Conservation (phyloP, 768 basidiomycete genomes). For the Cystofilobasidium capitatum region DNA sequence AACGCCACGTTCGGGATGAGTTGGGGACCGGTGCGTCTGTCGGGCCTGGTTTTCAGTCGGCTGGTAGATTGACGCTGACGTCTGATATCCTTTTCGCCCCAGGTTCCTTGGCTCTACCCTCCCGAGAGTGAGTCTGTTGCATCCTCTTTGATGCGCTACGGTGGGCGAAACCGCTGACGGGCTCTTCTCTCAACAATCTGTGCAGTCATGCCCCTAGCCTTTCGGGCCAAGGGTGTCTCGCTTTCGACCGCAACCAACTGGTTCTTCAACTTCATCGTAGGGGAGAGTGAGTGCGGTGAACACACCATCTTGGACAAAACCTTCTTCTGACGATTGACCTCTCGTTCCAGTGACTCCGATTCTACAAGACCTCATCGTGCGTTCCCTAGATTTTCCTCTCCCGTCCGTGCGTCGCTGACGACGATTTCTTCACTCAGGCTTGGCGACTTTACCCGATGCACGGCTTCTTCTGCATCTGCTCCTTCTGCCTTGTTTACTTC, state of each 20-base stretch:
- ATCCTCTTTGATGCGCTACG: conserved; percentile 49
- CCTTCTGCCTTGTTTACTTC: conserved; percentile 56
- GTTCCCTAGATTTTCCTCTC: neutral
- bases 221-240: conserved; percentile 92
- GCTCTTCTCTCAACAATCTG: neutral
- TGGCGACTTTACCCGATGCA: conserved; percentile 97
- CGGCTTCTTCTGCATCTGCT: conserved; percentile 77
- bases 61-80: neutral
- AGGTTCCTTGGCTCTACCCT: conserved; percentile 34
- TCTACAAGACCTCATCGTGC: conserved; percentile 66
- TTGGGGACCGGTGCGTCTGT: conserved; percentile 83
- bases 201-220: conserved; percentile 71
- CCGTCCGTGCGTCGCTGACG: neutral
- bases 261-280: conserved; percentile 84
- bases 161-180: too few relatives aligned
- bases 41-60: conserved; percentile 12
- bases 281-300: too few relatives aligned
- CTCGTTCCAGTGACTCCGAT: conserved; percentile 79
- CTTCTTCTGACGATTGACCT: too few relatives aligned
- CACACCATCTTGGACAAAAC: too few relatives aligned
- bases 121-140: conserved; percentile 41
- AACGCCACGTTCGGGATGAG: conserved; percentile 81
- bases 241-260: conserved; percentile 71
- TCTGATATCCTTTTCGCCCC: neutral
- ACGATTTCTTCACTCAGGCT: conserved; percentile 26